Evolutionary conservation across 345 rosid genomes (phyloP), one percentile per base, ranked within the genome.

Genomic region (rapeseed (Brassica napus)): DNA sequence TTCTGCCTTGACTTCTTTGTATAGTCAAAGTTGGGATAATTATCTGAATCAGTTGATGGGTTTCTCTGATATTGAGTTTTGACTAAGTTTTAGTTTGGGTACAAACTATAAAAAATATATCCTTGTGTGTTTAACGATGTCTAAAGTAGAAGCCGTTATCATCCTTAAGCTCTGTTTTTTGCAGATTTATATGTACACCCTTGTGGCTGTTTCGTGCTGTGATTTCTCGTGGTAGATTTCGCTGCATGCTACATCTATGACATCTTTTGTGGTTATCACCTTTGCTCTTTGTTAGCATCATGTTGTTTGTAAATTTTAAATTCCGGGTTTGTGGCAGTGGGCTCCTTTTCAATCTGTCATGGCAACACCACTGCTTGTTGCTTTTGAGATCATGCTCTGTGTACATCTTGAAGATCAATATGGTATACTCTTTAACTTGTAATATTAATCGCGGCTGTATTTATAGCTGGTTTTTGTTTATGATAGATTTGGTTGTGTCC

Each of bases 151-250:
- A 35, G 71, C 18, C 30, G 0, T 63, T 32, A 23, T 32, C 35
- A 32, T 32, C 6, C 7, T 32, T 32, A 1, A 7, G 35, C 2
- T 52, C 54, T 68, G 21, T 57, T 18, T 8, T 67, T n/a, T 73
- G 1, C 88, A 94, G 97, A 97, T 69, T 80, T 71, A 68, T 88
- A 75, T 92, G 89, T 80, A 75, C 88, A 75, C 92, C 98, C 63
- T 76, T 92, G 16, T 90, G 91, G 95, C 44, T 92, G 55, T 94
- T 94, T 87, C 98, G 90, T 81, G 86, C 80, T 18, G 90, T 87
- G 18, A 88, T 85, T 71, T 90, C 97, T 12, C 89, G 96, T 30
- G 94, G 96, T 72, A 86, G 96, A 84, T 92, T 94, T 88, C 98
- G n/a, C 78, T 94, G 71, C 98, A 96, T 42, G 96, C 97, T 79